Evolutionary conservation across 1,284 basidiomycete species (phyloP).

Genomic region (Termitomyces sp.): DNA sequence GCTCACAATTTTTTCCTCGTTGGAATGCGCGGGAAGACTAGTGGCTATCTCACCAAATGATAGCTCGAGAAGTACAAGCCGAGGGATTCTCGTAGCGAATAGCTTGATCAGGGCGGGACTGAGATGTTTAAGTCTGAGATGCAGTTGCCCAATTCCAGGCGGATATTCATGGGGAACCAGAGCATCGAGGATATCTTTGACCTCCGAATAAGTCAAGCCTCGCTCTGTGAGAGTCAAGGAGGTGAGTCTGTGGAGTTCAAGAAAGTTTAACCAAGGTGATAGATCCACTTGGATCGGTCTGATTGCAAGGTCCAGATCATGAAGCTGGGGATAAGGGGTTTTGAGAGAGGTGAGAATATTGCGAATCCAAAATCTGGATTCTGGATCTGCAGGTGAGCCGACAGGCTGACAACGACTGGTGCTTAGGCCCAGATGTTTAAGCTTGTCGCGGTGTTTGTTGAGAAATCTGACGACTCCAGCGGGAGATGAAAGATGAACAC

Average conservation of each 20-base stretch:
- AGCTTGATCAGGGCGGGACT: constrained; percentile 28
- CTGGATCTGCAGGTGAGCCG: constrained; percentile 23
- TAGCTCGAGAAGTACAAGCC: constrained; percentile 15
- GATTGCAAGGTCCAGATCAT: constrained; percentile 29
- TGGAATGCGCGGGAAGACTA: constrained; percentile 1
- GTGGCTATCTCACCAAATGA: constrained; percentile 10
- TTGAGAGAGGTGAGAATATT: constrained; percentile 26
- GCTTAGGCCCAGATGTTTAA: constrained; percentile 30
- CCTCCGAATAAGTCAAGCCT: constrained; percentile 25
- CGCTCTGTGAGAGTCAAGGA: constrained; percentile 32
- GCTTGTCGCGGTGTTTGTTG: constrained; percentile 25
- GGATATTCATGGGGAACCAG: constrained; percentile 11
- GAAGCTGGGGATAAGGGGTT: constrained; percentile 27
- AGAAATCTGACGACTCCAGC: constrained; percentile 29
- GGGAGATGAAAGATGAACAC: constrained; percentile 32
- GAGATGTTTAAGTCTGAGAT: constrained; percentile 28
- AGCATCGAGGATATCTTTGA: constrained; percentile 24
- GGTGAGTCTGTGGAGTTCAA: constrained; percentile 28
- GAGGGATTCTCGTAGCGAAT: constrained; percentile 26
- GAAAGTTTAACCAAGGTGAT: constrained; percentile 24
- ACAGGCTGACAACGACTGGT: constrained; percentile 26
- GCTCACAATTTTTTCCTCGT: constrained; percentile 12
- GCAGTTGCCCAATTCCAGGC: constrained; percentile 21
- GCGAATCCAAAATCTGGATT: constrained; percentile 35
- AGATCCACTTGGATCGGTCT: constrained; percentile 32